phyloP scores from a whole-genome alignment of 139 green algal genomes.

The Limnomonas spitsbergensis region DNA sequence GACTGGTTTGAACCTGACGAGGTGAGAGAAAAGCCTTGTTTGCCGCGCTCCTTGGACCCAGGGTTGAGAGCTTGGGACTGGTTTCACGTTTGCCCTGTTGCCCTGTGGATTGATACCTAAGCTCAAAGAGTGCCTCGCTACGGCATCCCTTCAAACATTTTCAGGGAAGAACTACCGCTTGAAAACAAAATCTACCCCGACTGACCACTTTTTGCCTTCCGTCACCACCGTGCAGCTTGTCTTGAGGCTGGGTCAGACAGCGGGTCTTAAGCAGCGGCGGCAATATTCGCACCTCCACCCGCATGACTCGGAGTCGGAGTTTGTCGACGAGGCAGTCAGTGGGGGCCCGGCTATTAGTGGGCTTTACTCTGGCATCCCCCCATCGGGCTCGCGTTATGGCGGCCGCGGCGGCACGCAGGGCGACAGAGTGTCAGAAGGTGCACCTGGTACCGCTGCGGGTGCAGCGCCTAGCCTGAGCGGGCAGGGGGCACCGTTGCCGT shows the following conservation, averaged over 20 bases:
- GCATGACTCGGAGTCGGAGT: constrained; percentile 16
- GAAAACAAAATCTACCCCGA: neutral
- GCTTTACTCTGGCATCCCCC: neutral
- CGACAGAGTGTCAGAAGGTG: too few species aligned
- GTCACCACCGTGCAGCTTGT: neutral
- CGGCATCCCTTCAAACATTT: neutral
- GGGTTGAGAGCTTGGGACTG: neutral
- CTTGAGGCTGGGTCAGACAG: neutral
- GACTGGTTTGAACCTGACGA: constrained; percentile 22
- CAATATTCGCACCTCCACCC: neutral
- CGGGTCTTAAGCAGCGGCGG: neutral
- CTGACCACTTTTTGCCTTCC: neutral
- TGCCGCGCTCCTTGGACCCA: too few species aligned
- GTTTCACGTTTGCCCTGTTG: neutral
- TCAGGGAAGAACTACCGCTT: neutral
- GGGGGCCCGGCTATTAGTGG: neutral
- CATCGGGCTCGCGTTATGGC: neutral
- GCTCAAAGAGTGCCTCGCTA: neutral
- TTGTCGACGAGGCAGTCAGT: neutral
- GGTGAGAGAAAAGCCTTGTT: constrained; percentile 6
- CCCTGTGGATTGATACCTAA: neutral
- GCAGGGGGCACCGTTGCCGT: neutral
- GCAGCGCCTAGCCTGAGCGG: neutral
- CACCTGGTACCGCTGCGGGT: too few species aligned
- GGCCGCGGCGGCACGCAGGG: too few species aligned